phyloP scores from a whole-genome alignment of 2,329 filamentous ascomycete species.

The Ophiostoma quercus region DNA sequence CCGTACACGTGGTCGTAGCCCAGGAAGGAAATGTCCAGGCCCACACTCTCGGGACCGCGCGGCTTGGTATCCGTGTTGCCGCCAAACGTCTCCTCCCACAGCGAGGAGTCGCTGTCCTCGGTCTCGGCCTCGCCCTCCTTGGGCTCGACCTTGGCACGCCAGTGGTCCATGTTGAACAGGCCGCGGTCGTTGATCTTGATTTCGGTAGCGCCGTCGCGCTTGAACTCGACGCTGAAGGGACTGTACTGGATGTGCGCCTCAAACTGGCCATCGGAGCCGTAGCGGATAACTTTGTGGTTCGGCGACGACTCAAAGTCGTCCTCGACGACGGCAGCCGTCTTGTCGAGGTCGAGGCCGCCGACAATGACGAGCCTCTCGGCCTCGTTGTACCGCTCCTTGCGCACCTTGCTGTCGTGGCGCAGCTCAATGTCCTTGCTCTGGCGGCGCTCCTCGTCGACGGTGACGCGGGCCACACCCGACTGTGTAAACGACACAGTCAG shows the following conservation, averaged over 20 bases:
- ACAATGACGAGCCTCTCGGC: constrained; percentile 80
- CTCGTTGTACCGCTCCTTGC: constrained; percentile 94
- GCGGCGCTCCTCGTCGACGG: constrained; percentile 85
- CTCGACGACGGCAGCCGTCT: constrained; percentile 66
- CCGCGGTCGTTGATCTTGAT: constrained; percentile 88
- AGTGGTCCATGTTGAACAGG: constrained; percentile 89
- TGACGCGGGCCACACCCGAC: constrained; percentile 80
- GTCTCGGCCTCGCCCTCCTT: constrained; percentile 44
- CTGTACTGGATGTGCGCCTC: constrained; percentile 78
- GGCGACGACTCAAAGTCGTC: constrained; percentile 56
- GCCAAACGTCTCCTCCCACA: constrained; percentile 97
- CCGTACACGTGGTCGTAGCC: constrained; percentile 91
- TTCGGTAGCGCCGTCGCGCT: constrained; percentile 73
- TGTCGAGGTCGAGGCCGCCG: constrained; percentile 69
- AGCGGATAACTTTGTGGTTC: constrained; percentile 49
- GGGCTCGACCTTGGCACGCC: constrained; percentile 77
- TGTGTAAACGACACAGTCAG: constrained; percentile 83
- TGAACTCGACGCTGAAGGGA: constrained; percentile 82
- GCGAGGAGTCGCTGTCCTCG: constrained; percentile 76
- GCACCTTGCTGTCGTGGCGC: constrained; percentile 72
- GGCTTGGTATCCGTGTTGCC: constrained; percentile 94
- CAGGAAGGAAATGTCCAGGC: constrained; percentile 83
- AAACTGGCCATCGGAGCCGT: constrained; percentile 69
- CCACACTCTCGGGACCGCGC: constrained; percentile 87
- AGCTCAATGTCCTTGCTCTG: constrained; percentile 84